phyloP scores from a whole-genome alignment of 2,329 filamentous ascomycete genomes.

The Zymoseptoria brevis region DNA sequence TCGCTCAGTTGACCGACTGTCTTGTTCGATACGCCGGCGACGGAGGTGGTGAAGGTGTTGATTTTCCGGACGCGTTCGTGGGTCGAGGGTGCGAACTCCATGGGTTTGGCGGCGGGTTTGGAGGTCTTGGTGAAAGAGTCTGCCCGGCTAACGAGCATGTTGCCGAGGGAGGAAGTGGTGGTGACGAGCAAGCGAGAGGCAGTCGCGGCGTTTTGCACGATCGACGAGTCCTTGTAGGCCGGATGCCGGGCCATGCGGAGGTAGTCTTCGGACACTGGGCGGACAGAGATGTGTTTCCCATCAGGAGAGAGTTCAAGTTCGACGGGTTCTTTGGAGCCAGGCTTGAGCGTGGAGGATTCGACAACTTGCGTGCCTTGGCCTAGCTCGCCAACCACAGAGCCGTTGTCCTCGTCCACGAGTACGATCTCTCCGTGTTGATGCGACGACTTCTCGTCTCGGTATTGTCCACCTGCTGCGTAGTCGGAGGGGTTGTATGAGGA shows the following conservation, averaged over 20 bases:
- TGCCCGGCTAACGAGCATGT: slow-evolving; percentile 67
- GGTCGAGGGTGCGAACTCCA: slow-evolving; percentile 80
- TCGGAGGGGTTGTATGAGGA: slow-evolving; percentile 67
- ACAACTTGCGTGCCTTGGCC: slow-evolving; percentile 72
- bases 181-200: slow-evolving; percentile 91
- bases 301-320: slow-evolving; percentile 67
- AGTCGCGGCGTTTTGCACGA: slow-evolving; percentile 79
- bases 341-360: slow-evolving; percentile 65
- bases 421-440: slow-evolving; percentile 65
- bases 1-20: slow-evolving; percentile 78
- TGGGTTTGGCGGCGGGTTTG: slow-evolving; percentile 67
- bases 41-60: slow-evolving; percentile 72
- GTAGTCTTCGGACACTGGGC: slow-evolving; percentile 61
- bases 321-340: slow-evolving; percentile 86
- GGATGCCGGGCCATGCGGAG: slow-evolving; percentile 74
- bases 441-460: slow-evolving; percentile 40
- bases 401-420: slow-evolving; percentile 89
- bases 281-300: slow-evolving; percentile 60
- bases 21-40: slow-evolving; percentile 71
- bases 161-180: slow-evolving; percentile 69
- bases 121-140: slow-evolving; percentile 73
- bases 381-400: slow-evolving; percentile 87
- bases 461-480: slow-evolving; percentile 63
- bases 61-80: slow-evolving; percentile 82
- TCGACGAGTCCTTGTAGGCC: slow-evolving; percentile 77